Evolutionary conservation across 1,284 basidiomycete species (phyloP), one percentile per base, ranked within the genome.

Genomic region (Fistulinella staudtii): DNA sequence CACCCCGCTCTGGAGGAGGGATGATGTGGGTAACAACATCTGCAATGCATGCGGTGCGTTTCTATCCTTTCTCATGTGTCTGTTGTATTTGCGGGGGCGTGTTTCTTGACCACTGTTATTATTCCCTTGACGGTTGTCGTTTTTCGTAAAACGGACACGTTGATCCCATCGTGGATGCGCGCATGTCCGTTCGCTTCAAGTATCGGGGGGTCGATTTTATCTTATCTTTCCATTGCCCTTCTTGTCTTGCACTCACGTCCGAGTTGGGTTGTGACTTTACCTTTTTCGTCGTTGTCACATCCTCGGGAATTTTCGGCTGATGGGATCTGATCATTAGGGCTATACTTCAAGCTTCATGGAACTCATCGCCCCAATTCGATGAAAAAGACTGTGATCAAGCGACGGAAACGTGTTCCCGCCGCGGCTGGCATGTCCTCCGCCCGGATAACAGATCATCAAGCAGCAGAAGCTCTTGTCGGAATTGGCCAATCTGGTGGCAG

Each of bases 351-450:
- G 70, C 78, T 99, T 10, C 95, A 99, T 73, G 93, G 93, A 46
- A 93, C 91, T 1, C 93, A 97, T 58, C 84, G 95, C 34, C 95
- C 95, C 25, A 95, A 95, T 51, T 92, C 92, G 46, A 94, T 99
- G 93, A 97, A 96, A 71, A 97, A 98, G 75, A 89, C 91, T 3
- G 93, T 97, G 56, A 99, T 99, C 76, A 99, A 99, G 73, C 82
- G 95, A 28, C 78, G 95, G 51, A 98, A 98, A 72, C 85, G 95
- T 54, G 92, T 98, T 23, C 90, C 93, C 38, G 92, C 91, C 30
- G 84, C 79, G 43, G 66, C 60, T 46, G 60, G 65, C 38, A 56
- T 56, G 52, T 55, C 74, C 66, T 53, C 71, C 40, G 76, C 74
- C 45, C 77, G 82, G 38, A 82, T 89, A 72, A 76, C 82, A 11